These are phyloP conservation scores for Apiotrichum laibachii DNA, from an alignment of 1,284 basidiomycete species.

Conservation along the genomic window DNA sequence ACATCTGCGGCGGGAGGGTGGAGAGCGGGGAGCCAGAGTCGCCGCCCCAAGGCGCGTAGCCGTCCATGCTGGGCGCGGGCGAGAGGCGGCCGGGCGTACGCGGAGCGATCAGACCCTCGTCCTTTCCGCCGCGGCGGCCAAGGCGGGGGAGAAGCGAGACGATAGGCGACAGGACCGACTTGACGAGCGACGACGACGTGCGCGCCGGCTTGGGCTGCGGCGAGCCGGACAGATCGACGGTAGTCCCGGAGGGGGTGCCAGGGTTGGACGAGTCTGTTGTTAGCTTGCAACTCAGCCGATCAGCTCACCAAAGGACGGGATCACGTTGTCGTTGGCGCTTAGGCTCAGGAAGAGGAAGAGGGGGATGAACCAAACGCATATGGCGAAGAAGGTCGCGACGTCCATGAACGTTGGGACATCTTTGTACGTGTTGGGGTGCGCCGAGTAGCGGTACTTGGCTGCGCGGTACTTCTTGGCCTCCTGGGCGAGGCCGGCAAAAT, in stretches of 20 bases:
- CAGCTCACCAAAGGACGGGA: constrained; percentile 65
- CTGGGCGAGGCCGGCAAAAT: constrained; percentile 70
- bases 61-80: constrained; percentile 28
- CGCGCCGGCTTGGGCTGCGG: constrained; percentile 9
- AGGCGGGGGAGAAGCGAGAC: constrained; percentile 44
- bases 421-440: neutral
- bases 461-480: constrained; percentile 51
- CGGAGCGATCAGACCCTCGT: constrained; percentile 64
- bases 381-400: constrained; percentile 46
- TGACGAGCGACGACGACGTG: constrained; percentile 61
- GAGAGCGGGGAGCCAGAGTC: neutral
- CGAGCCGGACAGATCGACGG: constrained; percentile 31
- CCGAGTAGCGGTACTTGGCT: constrained; percentile 54
- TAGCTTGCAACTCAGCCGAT: constrained; percentile 52
- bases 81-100: constrained; percentile 50
- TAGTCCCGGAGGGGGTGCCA: constrained; percentile 24
- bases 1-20: neutral
- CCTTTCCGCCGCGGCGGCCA: constrained; percentile 26
- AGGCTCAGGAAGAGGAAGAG: constrained; percentile 88
- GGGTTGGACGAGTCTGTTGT: constrained; percentile 60
- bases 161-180: constrained; percentile 59
- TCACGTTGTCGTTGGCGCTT: constrained; percentile 89
- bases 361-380: constrained; percentile 80
- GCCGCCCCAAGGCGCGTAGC: constrained; percentile 15
- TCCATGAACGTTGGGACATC: constrained; percentile 19